Evolutionary conservation across 2,329 filamentous ascomycete genomes (phyloP), one percentile per base, ranked within the genome.

Genomic region (Alternaria atra): DNA sequence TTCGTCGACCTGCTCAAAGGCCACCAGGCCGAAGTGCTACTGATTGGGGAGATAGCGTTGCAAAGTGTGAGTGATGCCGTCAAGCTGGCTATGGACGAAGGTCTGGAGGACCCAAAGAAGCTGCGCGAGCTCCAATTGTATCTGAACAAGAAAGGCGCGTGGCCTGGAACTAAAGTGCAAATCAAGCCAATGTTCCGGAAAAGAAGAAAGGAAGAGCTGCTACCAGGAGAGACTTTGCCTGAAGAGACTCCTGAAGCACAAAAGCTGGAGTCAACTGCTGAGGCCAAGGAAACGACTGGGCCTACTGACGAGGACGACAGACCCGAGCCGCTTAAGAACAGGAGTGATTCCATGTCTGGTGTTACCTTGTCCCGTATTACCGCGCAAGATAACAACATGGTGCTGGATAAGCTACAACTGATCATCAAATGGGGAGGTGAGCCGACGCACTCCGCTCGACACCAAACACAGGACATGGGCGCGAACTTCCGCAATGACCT

Each of bases 391-490:
- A 93, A 98, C 76, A 93, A 94, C 72, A 85, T 98, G 50, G 91
- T 97, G 1, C 85, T 99, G 2, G 96, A 99, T 77, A 99, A 99
- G 79, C 83, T 99, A 34, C 95, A 99, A 77, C 86, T 99, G 39
- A 96, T 99, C 69, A 95, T 99, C 79, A 99, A 99, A 76, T 99
- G 95, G 96, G 95, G 95, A 68, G 95, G 95, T 40, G 95, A 99
- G 77, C 95, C 96, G 12, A 99, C 95, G 0, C 96, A 99, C 79
- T 97, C 95, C 29, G 96, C 95, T 32, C 88, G 95, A 52, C 98
- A 99, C 76, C 95, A 99, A 79, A 90, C 95, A 1, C 93, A 97
- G 71, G 96, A 99, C 74, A 87, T 99, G 9, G 95, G 94, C 17
- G 89, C 96, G 70, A 97, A 94, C 74, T 97, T 98, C 91, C 89